A percentile compares a stretch with the other conserved stretches of the same genome.
phyloP scores from a whole-genome alignment of 192 early-diverging fungal genomes.

The Backusella australiensis region DNA sequence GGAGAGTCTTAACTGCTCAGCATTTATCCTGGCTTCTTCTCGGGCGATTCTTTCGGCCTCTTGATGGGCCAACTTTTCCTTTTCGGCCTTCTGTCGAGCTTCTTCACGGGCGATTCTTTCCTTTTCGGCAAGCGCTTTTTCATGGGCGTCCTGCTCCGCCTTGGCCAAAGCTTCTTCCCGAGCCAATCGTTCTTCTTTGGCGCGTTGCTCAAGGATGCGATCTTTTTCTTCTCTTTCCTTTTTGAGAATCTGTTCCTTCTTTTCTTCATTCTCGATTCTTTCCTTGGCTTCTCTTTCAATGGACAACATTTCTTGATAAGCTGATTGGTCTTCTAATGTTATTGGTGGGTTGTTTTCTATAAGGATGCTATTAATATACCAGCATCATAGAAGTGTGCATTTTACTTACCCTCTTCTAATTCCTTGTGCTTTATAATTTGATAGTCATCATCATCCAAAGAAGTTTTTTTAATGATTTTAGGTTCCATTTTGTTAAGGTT shows the following conservation, averaged over 20 bases:
- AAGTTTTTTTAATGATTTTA: neutral
- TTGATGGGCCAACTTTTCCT: neutral
- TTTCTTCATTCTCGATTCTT: neutral
- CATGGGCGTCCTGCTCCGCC: neutral
- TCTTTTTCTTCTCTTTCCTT: neutral
- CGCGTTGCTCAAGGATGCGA: neutral
- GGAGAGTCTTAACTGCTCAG: neutral
- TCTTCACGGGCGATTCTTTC: neutral
- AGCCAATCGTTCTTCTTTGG: neutral
- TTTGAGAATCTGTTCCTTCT: neutral
- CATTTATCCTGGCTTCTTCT: neutral
- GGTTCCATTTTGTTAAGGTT: neutral
- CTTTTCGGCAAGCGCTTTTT: neutral
- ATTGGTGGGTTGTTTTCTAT: neutral
- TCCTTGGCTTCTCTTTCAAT: neutral
- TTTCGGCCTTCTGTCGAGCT: neutral
- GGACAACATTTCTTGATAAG: neutral
- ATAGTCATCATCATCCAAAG: neutral
- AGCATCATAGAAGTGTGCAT: neutral
- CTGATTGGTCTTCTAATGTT: neutral
- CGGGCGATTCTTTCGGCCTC: neutral
- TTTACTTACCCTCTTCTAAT: neutral
- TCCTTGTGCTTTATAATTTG: neutral
- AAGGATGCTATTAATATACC: neutral
- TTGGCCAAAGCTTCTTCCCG: neutral